Conservation (phyloP, 768 basidiomycete species). For the Tricholoma terreum region DNA sequence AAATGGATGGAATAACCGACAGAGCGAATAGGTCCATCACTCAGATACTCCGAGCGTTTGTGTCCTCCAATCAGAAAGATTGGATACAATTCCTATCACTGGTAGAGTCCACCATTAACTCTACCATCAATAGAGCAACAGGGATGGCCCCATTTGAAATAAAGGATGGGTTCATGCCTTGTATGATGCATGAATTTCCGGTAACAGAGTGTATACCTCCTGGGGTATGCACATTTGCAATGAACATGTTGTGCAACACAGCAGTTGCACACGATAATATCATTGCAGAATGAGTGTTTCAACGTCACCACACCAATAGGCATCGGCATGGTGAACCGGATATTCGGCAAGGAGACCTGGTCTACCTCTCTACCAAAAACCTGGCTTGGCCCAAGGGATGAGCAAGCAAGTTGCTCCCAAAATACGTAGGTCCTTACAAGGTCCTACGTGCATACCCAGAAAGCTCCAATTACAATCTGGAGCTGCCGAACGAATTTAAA, state of each 20-base stretch:
- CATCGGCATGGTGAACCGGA: too few relatives aligned
- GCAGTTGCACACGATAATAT: too few relatives aligned
- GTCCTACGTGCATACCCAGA: not conserved
- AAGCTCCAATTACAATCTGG: not conserved
- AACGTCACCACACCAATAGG: too few relatives aligned
- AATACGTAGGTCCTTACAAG: not conserved
- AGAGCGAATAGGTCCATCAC: not conserved
- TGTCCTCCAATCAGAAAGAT: not conserved
- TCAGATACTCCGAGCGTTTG: not conserved
- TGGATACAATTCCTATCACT: not conserved
- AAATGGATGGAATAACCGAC: not conserved
- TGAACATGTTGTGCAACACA: too few relatives aligned
- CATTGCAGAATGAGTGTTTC: too few relatives aligned
- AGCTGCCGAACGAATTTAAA: not conserved
- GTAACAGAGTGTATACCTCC: not conserved
- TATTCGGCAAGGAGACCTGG: too few relatives aligned
- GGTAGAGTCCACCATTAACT: not conserved
- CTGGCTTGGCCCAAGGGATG: too few relatives aligned
- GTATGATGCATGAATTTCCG: constrained; percentile 14
- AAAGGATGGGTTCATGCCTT: not conserved
- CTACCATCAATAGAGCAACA: not conserved
- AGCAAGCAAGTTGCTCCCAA: too few relatives aligned
- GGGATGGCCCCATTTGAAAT: not conserved
- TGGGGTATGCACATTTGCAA: not conserved
- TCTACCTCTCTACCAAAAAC: too few relatives aligned